These are phyloP conservation scores for Fusarium sterilihyphosum DNA, from an alignment of 2,329 filamentous ascomycete genomes.

Conservation along the genomic window DNA sequence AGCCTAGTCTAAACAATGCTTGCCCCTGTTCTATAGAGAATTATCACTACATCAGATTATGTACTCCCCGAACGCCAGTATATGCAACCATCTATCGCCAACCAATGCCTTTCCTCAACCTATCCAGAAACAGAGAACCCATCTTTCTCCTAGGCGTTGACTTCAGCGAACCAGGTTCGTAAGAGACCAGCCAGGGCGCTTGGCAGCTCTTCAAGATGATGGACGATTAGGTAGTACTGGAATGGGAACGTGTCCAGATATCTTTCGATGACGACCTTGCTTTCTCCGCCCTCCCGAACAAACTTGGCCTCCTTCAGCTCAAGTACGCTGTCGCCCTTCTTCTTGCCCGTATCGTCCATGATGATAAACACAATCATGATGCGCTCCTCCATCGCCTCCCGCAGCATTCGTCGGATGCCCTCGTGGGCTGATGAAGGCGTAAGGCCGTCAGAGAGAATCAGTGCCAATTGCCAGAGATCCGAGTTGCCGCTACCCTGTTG, in stretches of 20 bases:
- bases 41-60: background rate
- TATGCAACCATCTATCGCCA: constrained; percentile 7
- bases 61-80: constrained; percentile 19
- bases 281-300: constrained; percentile 70
- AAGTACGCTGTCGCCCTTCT: constrained; percentile 74
- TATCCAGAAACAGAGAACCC: constrained; percentile 1
- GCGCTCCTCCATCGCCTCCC: constrained; percentile 88
- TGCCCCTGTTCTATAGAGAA: background rate
- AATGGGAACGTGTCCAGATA: constrained; percentile 98
- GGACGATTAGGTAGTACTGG: constrained; percentile 94
- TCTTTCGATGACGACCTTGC: constrained; percentile 82
- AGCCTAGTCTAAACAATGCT: background rate
- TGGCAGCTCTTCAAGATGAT: constrained; percentile 90
- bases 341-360: constrained; percentile 73
- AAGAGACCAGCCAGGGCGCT: constrained; percentile 86
- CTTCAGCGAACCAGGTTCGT: constrained; percentile 93
- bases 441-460: constrained; percentile 93
- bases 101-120: background rate
- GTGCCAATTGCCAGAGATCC: constrained; percentile 93
- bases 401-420: constrained; percentile 80
- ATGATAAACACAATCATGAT: constrained; percentile 99
- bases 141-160: constrained; percentile 54
- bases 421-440: constrained; percentile 86
- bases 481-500: constrained; percentile 63
- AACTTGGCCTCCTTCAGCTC: constrained; percentile 91